These are phyloP conservation scores for Cordyceps militaris DNA, from an alignment of 2,329 filamentous ascomycete species.

Conservation along the genomic window DNA sequence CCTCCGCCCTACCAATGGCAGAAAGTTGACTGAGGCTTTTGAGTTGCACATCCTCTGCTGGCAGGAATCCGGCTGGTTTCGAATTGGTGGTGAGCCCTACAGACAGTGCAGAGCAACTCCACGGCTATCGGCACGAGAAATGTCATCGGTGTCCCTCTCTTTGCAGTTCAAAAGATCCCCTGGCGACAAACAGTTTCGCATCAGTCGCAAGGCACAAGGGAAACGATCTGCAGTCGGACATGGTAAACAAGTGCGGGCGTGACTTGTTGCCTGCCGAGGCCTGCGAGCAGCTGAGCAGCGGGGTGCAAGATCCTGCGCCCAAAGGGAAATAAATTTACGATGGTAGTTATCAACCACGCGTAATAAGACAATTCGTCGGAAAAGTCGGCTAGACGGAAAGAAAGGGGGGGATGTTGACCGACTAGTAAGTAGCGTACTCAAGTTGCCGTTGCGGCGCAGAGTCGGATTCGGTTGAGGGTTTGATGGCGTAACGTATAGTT, in stretches of 20 bases:
- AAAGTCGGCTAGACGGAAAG: slow-evolving; percentile 4
- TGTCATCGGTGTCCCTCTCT: background rate
- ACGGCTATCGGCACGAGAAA: slow-evolving; percentile 8
- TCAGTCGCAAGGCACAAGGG: background rate
- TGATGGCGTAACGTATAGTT: background rate
- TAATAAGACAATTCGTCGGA: background rate
- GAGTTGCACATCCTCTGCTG: no score
- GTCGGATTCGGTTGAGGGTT: background rate
- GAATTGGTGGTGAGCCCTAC: background rate
- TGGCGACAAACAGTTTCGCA: background rate
- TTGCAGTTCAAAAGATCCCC: background rate
- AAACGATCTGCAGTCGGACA: background rate
- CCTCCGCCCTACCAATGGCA: background rate
- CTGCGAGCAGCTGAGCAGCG: background rate
- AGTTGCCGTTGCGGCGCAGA: background rate
- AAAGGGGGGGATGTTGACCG: slow-evolving; percentile 1
- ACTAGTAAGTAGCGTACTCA: background rate
- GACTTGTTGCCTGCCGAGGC: slow-evolving; percentile 1
- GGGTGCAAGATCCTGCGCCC: background rate
- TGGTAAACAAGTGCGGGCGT: background rate
- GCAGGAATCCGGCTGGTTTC: background rate
- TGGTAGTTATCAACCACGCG: background rate
- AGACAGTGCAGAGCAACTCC: background rate
- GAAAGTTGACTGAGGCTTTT: background rate
- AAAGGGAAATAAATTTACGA: background rate